phyloP scores from a whole-genome alignment of 2,329 filamentous ascomycete species.

The Fusarium sublunatum region DNA sequence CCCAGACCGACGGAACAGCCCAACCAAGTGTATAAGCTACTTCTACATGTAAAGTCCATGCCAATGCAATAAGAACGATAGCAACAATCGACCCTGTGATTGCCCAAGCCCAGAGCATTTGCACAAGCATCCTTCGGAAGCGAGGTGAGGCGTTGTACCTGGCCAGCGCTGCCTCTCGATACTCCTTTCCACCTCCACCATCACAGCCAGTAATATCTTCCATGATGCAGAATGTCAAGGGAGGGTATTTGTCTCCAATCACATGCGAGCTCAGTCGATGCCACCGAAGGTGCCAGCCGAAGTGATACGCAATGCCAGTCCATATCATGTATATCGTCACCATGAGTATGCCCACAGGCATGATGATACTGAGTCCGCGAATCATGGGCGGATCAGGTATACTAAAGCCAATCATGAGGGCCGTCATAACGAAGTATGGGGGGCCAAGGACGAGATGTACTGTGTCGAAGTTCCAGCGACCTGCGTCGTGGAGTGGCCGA shows the following conservation, averaged over 20 bases:
- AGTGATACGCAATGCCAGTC: constrained; percentile 21
- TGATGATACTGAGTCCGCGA: constrained; percentile 32
- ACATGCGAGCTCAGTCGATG: constrained; percentile 29
- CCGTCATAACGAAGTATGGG: constrained; percentile 33
- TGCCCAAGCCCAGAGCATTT: constrained; percentile 30
- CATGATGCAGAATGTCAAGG: constrained; percentile 28
- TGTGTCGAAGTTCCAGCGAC: constrained; percentile 30
- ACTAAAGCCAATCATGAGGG: constrained; percentile 35
- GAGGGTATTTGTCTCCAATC: constrained; percentile 16
- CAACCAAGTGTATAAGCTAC: constrained; percentile 23
- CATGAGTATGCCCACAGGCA: constrained; percentile 34
- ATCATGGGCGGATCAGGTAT: constrained; percentile 33
- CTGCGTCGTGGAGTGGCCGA: constrained; percentile 11
- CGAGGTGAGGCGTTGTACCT: constrained; percentile 27
- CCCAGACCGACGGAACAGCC: constrained; percentile 28
- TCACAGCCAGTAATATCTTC: constrained; percentile 32
- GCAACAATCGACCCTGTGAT: constrained; percentile 12
- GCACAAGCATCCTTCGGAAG: constrained; percentile 23
- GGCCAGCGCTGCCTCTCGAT: constrained; percentile 23
- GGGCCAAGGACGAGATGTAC: constrained; percentile 27
- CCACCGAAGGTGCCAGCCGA: constrained; percentile 17
- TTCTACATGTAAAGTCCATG: constrained; percentile 21
- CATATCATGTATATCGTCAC: constrained; percentile 33
- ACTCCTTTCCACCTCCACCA: constrained; percentile 22
- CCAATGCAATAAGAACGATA: constrained; percentile 11